These are phyloP conservation scores for Parastagonospora nodorum DNA, from an alignment of 2,329 filamentous ascomycete genomes.

Conservation along the genomic window DNA sequence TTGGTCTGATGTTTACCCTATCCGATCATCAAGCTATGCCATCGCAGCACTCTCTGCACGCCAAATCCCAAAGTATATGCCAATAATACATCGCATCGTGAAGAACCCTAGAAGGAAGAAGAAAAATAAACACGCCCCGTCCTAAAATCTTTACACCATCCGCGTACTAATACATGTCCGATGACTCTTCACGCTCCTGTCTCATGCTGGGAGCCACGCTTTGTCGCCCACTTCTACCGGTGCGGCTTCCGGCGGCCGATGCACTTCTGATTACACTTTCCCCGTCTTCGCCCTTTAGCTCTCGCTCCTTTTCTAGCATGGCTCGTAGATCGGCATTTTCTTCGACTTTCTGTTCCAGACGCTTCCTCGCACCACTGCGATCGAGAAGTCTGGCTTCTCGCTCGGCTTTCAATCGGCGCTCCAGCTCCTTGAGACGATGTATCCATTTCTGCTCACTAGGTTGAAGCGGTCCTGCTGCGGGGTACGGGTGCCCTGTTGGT, in stretches of 20 bases:
- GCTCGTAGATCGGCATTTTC: conserved; percentile 74
- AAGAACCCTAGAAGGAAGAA: conserved; percentile 1
- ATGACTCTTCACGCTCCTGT: conserved; percentile 15
- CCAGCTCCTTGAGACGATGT: conserved; percentile 82
- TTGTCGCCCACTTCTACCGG: conserved; percentile 19
- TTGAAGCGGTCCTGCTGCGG: conserved; percentile 44
- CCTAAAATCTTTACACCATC: background rate
- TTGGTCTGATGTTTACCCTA: background rate
- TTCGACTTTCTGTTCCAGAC: conserved; percentile 74
- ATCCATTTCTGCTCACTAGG: conserved; percentile 78
- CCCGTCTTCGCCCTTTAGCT: conserved; percentile 29
- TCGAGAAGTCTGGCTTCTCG: conserved; percentile 85
- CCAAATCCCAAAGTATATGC: background rate
- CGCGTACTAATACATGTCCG: conserved; percentile 28
- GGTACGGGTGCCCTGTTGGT: conserved; percentile 38
- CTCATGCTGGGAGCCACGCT: conserved; percentile 24
- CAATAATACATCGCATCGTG: conserved; percentile 3
- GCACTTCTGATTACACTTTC: conserved; percentile 20
- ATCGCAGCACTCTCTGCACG: background rate
- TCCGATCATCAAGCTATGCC: background rate
- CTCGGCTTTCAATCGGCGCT: conserved; percentile 87
- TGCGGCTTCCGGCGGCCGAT: conserved; percentile 24
- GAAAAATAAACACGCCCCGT: background rate
- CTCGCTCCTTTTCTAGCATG: conserved; percentile 64
- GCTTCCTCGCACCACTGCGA: conserved; percentile 78